Base-by-base conservation (phyloP, 352 stramenopile species). In the Phytopythium aichiense region DNA sequence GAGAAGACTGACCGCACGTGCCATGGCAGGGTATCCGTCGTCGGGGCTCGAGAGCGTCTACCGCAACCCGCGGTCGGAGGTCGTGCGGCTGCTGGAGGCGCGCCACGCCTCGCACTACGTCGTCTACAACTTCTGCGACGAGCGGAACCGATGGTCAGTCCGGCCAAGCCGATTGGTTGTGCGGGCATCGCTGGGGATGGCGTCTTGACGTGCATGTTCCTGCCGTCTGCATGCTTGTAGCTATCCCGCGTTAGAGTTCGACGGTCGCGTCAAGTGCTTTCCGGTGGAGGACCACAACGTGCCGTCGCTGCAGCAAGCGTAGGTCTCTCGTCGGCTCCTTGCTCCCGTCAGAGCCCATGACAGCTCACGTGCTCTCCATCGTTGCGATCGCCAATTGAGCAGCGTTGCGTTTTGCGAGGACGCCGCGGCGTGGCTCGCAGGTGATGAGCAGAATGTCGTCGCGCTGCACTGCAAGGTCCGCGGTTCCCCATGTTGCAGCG, bases 251-350 rank as follows among this genome's bases (percentile, higher is more conserved):
- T 68, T 25, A 25, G 74, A 81, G 23, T 92, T 92, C 64, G 69
- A 73, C 0, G 67, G 57, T 18, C 77, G 73, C 8, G 71, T 69
- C 33, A 79, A 81, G 68, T 71, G 66, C 42, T 88, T 82, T 43
- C 79, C 83, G 12, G 81, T 90, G 59, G 79, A 92, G 66, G 83
- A 92, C 57, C 83, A 92, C 60, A 88, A 90, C 49, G 72, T 92
- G 3, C 83, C 83, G 11, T 79, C 75, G 8, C 74, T 90, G 30
- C 72, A 90, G 51, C 77, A 87, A 61, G 71, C 87, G 81, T 92
- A 65, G 50, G 72, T 61, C 11, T 15, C 8, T 2, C 18, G 5
- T 15, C 56, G 18, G 15, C 30, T 59, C 37, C 12, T 22, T 4
- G 28, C 28, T 31, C 28, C 28, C 28, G 28, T 31, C 28, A 31